Evolutionary conservation across 2,329 filamentous ascomycete genomes (phyloP), one percentile per base, ranked within the genome.

Genomic region (Aspergillus ruber): DNA sequence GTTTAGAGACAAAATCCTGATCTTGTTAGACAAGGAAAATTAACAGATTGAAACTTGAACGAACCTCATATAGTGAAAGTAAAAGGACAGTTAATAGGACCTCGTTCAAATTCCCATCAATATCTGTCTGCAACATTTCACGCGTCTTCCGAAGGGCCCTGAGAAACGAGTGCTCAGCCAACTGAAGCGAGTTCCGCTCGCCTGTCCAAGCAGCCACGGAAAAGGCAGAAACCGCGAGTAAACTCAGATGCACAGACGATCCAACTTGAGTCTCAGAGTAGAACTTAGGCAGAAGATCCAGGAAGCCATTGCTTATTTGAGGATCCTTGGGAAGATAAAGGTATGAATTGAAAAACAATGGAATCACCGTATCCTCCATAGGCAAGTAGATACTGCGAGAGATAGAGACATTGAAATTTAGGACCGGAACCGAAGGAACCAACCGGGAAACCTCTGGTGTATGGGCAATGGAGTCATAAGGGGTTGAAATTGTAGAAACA

Each of bases 341-440:
- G 44, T 57, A 63, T 4, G 60, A 63, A 44, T 61, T 63, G 43
- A 64, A 63, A 29, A 61, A 63, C 4, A 63, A 42, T 0, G 61
- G 51, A 8, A 58, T 50, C 8, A 64, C 57, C 1, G 53, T 61
- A 25, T 59, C 56, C 44, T 63, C 61, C 50, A 60, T 46, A 1
- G 59, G 57, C 0, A 56, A 49, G 18, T 51, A 54, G 1, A 61
- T 39, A 42, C 47, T 50, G 12, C 45, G 27, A 2, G 56, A 57
- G 3, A 55, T 33, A 13, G 42, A 38, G 42, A 20, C 15, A 36
- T 23, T 12, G 27, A 29, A 12, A 23, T 40, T 27, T 10, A 43
- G 18, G 15, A 15, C 44, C 13, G 10, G 2, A 32, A 27, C 15
- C 20, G 21, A 6, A 25, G 35, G 2, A 17, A 27, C 15, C 20